Base-by-base conservation (phyloP, 2,329 filamentous ascomycete species). In the Colletotrichum magnum region DNA sequence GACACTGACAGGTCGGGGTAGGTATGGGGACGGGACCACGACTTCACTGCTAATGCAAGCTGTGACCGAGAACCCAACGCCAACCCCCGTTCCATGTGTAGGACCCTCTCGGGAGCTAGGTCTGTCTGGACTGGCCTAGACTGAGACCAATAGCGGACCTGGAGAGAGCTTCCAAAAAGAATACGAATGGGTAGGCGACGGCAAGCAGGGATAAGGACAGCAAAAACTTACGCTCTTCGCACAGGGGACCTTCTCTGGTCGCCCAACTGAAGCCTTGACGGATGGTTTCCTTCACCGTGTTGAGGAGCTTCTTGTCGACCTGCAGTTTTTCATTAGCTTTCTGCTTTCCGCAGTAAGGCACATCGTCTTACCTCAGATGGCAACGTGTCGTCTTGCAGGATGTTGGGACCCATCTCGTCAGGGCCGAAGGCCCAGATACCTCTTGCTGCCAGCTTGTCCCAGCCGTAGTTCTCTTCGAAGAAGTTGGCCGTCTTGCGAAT, bases 381-480 rank as follows among this genome's bases (percentile, higher is more conserved):
- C 18, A 99, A 85, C 18, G 96, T 99, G 80, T 99, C 96, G 80
- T 99, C 96, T 80, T 98, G 95, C 58, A 99, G 84, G 73, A 99
- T 96, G 80, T 99, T 99, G 6, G 96, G 94, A 0, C 95, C 93
- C 85, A 91, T 92, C 73, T 99, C 96, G 68, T 98, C 95, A 4
- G 96, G 96, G 3, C 96, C 96, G 82, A 99, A 99, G 1, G 96
- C 96, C 96, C 96, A 99, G 77, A 99, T 97, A 78, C 95, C 98
- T 76, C 96, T 89, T 26, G 94, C 94, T 15, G 96, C 95, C 71
- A 99, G 87, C 75, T 98, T 90, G 82, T 99, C 96, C 92, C 97
- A 99, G 65, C 95, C 95, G 78, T 99, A 97, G 73, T 94, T 96
- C 71, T 97, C 94, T 79, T 98, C 95, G 76, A 99, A 98, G 84